phyloP scores from a whole-genome alignment of 352 stramenopile genomes.

The Hyaloperonospora brassicae region DNA sequence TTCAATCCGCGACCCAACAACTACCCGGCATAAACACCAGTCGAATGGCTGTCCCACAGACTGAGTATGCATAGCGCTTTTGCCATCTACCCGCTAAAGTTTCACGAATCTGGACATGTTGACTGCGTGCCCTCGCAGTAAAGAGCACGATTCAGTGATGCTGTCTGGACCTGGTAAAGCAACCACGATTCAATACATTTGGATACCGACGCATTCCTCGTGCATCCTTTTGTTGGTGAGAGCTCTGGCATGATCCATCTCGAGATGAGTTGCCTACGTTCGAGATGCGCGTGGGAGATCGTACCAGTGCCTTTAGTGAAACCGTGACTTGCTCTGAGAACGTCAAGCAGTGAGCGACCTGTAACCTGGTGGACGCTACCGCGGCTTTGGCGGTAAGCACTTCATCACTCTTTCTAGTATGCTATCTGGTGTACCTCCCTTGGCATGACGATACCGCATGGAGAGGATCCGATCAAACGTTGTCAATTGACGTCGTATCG shows the following conservation, averaged over 20 bases:
- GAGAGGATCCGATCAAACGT: conserved; percentile 68
- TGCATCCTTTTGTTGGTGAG: too few species aligned
- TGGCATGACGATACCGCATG: conserved; percentile 29
- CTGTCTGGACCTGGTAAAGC: conserved; percentile 23
- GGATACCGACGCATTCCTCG: neutral
- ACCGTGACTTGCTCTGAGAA: conserved; percentile 29
- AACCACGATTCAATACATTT: conserved; percentile 37
- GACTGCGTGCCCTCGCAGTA: conserved; percentile 32
- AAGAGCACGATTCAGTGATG: conserved; percentile 23
- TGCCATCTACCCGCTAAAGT: conserved; percentile 19
- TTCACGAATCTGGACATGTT: conserved; percentile 39
- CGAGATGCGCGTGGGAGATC: conserved; percentile 30
- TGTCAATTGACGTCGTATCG: conserved; percentile 24
- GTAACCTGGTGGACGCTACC: conserved; percentile 33
- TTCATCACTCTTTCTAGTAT: conserved; percentile 45
- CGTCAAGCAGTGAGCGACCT: conserved; percentile 39
- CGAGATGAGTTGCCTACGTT: conserved; percentile 22
- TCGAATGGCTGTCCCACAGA: neutral
- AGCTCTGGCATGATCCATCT: conserved; percentile 22
- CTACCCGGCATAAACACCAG: conserved; percentile 29
- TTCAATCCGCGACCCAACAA: conserved; percentile 36
- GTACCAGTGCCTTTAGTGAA: conserved; percentile 8
- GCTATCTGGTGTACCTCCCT: conserved; percentile 1
- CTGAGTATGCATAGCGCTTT: conserved; percentile 15
- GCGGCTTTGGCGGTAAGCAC: conserved; percentile 27